Percentiles rank a stretch among this genome's conserved stretches.
Conservation (phyloP, 2,329 filamentous ascomycete genomes). For the Talaromyces sp. region DNA sequence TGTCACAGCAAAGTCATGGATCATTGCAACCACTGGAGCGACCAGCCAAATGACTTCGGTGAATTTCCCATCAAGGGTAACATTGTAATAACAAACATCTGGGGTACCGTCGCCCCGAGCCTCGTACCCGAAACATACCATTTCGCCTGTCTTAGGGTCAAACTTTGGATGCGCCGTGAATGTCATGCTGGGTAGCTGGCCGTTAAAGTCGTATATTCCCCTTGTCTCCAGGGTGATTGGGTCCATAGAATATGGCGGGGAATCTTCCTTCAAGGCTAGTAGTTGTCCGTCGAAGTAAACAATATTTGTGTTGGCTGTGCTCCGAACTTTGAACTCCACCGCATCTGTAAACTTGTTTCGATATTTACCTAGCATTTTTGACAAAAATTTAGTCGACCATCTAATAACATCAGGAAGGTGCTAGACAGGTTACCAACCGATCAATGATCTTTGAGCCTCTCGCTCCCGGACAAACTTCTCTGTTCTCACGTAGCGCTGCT, state of each 20-base stretch:
- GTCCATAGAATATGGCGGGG: conserved; percentile 49
- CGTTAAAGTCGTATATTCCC: conserved; percentile 45
- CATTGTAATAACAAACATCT: conserved; percentile 33
- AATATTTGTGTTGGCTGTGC: conserved; percentile 54
- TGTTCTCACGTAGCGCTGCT: conserved; percentile 35
- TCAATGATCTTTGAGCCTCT: conserved; percentile 27
- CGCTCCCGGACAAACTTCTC: conserved; percentile 37
- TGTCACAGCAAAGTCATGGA: conserved; percentile 40
- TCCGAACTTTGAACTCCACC: conserved; percentile 27
- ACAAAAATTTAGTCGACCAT: too few relatives aligned
- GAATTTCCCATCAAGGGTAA: conserved; percentile 24
- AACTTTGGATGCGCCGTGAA: conserved; percentile 51
- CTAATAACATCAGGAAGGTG: too few relatives aligned
- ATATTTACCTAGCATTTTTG: conserved; percentile 32
- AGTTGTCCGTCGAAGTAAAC: conserved; percentile 50
- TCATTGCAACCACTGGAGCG: conserved; percentile 33
- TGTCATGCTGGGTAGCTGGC: conserved; percentile 42
- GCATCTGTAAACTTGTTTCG: conserved; percentile 37
- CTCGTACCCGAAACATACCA: conserved; percentile 48
- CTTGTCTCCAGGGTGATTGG: conserved; percentile 46
- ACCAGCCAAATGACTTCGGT: conserved; percentile 29
- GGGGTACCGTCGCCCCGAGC: conserved; percentile 36
- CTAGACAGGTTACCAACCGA: conserved; percentile 3
- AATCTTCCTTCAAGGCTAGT: conserved; percentile 44
- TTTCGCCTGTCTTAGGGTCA: conserved; percentile 46